Evolutionary conservation across 768 basidiomycete species (phyloP).

Genomic region (Pulveroboletus ravenelii): DNA sequence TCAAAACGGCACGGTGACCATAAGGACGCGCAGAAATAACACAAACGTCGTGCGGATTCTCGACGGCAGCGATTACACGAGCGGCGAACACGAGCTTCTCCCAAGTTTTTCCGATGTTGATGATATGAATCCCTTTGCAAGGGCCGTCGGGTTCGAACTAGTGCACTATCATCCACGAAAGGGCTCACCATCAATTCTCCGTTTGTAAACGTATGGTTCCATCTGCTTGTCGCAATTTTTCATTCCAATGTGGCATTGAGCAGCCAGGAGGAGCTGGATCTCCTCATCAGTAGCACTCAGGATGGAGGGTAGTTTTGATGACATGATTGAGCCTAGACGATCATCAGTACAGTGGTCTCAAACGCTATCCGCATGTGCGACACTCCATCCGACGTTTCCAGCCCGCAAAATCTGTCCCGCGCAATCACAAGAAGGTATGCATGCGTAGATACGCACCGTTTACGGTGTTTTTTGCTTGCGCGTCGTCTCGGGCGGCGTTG

Average conservation of each 20-base stretch:
- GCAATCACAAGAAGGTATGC: constrained; percentile 1
- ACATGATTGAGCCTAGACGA: constrained; percentile 39
- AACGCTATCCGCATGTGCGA: constrained; percentile 27
- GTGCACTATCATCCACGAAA: not conserved
- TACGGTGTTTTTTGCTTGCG: constrained; percentile 32
- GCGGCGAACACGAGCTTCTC: constrained; percentile 98
- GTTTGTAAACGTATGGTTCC: constrained; percentile 97
- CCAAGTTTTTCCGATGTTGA: constrained; percentile 99
- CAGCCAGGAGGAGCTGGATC: constrained; percentile 90
- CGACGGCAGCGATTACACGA: constrained; percentile 93
- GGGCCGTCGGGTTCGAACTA: constrained; percentile 12
- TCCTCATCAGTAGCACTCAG: constrained; percentile 96
- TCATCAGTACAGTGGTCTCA: constrained; percentile 22
- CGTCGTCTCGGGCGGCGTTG: constrained; percentile 41
- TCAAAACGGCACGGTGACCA: constrained; percentile 98
- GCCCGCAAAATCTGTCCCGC: constrained; percentile 2
- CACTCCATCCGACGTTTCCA: constrained; percentile 35
- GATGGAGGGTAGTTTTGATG: constrained; percentile 91
- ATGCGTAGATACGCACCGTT: constrained; percentile 36
- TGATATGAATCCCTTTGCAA: constrained; percentile 79
- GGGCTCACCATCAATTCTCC: constrained; percentile 84
- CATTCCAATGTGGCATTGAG: constrained; percentile 94
- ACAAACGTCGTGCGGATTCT: constrained; percentile 97
- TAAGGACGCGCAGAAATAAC: constrained; percentile 98
- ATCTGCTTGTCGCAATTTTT: constrained; percentile 99